Percentiles rank a stretch among this genome's conserved stretches.
Conservation (phyloP, 108 stramenopile species). For the Fistulifera solaris region DNA sequence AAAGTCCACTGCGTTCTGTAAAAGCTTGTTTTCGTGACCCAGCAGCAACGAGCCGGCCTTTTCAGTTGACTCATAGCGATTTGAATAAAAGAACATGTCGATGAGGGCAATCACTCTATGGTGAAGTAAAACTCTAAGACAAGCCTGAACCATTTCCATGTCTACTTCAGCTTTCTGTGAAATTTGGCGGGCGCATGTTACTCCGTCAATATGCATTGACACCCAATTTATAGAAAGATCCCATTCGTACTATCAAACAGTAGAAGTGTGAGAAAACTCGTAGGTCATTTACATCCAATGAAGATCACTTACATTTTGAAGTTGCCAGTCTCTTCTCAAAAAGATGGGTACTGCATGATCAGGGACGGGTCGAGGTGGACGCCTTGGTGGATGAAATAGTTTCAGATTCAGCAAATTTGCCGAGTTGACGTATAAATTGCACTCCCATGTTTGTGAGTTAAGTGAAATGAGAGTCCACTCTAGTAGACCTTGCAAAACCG, state of each 20-base stretch:
- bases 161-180: slow-evolving; percentile 75
- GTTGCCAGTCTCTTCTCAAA: slow-evolving; percentile 56
- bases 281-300: neutral
- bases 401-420: slow-evolving; percentile 69
- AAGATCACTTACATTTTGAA: slow-evolving; percentile 21
- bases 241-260: slow-evolving; percentile 61
- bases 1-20: slow-evolving; percentile 35
- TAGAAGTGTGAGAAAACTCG: neutral
- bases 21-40: slow-evolving; percentile 28
- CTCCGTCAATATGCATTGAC: slow-evolving; percentile 82
- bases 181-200: slow-evolving; percentile 68
- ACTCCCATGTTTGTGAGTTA: slow-evolving; percentile 53
- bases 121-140: slow-evolving; percentile 72
- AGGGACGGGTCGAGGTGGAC: slow-evolving; percentile 49
- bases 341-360: slow-evolving; percentile 76
- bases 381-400: slow-evolving; percentile 59
- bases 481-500: slow-evolving; percentile 45
- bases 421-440: slow-evolving; percentile 54
- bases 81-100: slow-evolving; percentile 83
- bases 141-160: slow-evolving; percentile 77
- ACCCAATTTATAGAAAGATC: slow-evolving; percentile 87
- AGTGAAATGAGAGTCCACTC: slow-evolving; percentile 60
- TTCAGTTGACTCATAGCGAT: slow-evolving; percentile 76
- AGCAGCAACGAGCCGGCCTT: slow-evolving; percentile 37
- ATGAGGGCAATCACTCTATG: slow-evolving; percentile 75